Evolutionary conservation across 176 grass and related monocot genomes (phyloP).

Genomic region (Phragmites australis): DNA sequence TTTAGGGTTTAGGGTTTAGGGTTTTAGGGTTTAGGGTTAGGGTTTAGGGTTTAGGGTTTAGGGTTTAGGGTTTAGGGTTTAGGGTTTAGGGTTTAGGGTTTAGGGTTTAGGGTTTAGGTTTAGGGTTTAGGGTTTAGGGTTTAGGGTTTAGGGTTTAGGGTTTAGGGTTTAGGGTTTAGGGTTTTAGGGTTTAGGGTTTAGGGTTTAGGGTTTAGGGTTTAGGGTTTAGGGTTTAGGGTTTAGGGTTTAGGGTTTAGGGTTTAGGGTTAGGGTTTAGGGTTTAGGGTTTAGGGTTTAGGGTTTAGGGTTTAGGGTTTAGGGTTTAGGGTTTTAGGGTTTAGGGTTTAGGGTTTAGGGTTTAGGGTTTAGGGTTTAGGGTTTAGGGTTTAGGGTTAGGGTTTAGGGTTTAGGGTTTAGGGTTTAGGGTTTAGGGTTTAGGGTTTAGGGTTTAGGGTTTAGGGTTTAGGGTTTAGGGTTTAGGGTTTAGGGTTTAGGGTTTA

Average conservation of each 20-base stretch:
- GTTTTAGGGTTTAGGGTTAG: too few species aligned
- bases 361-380: neutral
- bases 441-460: neutral
- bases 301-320: neutral
- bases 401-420: neutral
- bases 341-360: neutral
- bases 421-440: neutral
- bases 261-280: neutral
- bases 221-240: too few species aligned
- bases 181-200: too few species aligned
- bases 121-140: too few species aligned
- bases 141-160: too few species aligned
- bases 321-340: neutral
- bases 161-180: too few species aligned
- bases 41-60: too few species aligned
- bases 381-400: neutral
- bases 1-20: too few species aligned
- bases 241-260: neutral
- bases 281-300: neutral
- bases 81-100: too few species aligned
- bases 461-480: neutral
- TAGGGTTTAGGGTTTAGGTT: too few species aligned
- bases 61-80: too few species aligned
- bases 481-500: neutral
- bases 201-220: too few species aligned